Evolutionary conservation across 176 grass and related monocot genomes (phyloP).

Genomic region (Ampelocalamus luodianensis): DNA sequence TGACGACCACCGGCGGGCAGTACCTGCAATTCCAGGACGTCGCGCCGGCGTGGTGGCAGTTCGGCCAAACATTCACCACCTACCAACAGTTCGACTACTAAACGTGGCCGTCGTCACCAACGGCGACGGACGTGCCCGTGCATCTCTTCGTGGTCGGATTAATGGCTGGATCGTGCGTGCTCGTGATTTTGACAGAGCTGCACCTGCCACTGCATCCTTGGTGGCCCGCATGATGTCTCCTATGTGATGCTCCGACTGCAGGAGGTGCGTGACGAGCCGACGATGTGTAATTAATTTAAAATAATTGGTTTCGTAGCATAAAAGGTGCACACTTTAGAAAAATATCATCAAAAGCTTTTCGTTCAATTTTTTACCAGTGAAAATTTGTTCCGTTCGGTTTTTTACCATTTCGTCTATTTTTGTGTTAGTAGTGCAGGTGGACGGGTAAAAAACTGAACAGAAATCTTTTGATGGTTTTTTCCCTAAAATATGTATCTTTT

Average conservation of each 20-base stretch:
- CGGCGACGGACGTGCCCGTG: background rate
- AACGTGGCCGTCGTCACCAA: background rate
- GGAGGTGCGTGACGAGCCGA: conserved; percentile 34
- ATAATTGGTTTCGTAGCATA: no score
- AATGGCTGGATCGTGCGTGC: conserved; percentile 7
- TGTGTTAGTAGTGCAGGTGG: no score
- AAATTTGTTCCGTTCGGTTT: no score
- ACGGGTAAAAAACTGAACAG: no score
- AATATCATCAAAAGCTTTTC: no score
- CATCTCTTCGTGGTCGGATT: background rate
- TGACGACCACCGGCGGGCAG: conserved; percentile 49
- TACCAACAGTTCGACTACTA: conserved; percentile 56
- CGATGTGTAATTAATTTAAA: background rate
- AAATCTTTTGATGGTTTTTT: no score
- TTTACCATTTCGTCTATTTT: no score
- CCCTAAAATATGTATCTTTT: no score
- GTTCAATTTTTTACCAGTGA: no score
- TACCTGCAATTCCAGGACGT: conserved; percentile 45
- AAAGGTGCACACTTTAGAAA: no score
- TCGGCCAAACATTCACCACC: conserved; percentile 57
- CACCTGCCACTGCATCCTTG: conserved; percentile 37
- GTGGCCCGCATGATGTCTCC: background rate
- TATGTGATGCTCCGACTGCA: conserved; percentile 36
- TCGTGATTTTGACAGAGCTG: conserved; percentile 45
- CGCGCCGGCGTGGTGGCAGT: conserved; percentile 48